phyloP scores from a whole-genome alignment of 2,329 filamentous ascomycete species.

The Fusarium sp. region DNA sequence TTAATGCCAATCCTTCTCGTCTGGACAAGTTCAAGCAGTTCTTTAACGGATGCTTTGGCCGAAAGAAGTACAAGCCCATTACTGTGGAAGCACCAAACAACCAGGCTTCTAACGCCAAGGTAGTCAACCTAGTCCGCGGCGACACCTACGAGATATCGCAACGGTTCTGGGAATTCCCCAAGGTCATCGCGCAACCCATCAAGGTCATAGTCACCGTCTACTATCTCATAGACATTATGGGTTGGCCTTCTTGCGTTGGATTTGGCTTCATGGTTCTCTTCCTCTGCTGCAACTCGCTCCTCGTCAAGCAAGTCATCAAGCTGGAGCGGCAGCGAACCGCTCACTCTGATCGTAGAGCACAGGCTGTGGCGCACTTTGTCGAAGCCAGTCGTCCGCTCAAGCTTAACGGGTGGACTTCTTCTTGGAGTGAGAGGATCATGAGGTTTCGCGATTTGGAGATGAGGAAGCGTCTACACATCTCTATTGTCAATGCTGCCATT shows the following conservation, averaged over 20 bases:
- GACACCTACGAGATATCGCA: slow-evolving; percentile 88
- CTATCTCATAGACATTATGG: slow-evolving; percentile 79
- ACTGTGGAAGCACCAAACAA: slow-evolving; percentile 47
- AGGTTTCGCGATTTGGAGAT: slow-evolving; percentile 52
- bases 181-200: slow-evolving; percentile 80
- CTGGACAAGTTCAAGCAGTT: slow-evolving; percentile 22
- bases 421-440: slow-evolving; percentile 53
- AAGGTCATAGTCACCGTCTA: slow-evolving; percentile 76
- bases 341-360: slow-evolving; percentile 82
- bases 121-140: slow-evolving; percentile 85
- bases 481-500: slow-evolving; percentile 62
- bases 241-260: slow-evolving; percentile 82
- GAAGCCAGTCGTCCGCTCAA: slow-evolving; percentile 80
- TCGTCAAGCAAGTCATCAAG: slow-evolving; percentile 74
- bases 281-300: slow-evolving; percentile 75
- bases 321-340: slow-evolving; percentile 78
- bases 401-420: slow-evolving; percentile 55
- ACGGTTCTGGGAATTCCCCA: slow-evolving; percentile 87
- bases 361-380: slow-evolving; percentile 87
- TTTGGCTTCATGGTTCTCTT: slow-evolving; percentile 76
- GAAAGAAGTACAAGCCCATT: slow-evolving; percentile 27
- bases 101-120: slow-evolving; percentile 88
- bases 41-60: slow-evolving; percentile 35
- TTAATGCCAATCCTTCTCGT: not conserved
- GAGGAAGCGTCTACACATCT: slow-evolving; percentile 53